Evolutionary conservation across 805 yeast genomes (phyloP).

Genomic region (Cyberlindnera subsufficiens): DNA sequence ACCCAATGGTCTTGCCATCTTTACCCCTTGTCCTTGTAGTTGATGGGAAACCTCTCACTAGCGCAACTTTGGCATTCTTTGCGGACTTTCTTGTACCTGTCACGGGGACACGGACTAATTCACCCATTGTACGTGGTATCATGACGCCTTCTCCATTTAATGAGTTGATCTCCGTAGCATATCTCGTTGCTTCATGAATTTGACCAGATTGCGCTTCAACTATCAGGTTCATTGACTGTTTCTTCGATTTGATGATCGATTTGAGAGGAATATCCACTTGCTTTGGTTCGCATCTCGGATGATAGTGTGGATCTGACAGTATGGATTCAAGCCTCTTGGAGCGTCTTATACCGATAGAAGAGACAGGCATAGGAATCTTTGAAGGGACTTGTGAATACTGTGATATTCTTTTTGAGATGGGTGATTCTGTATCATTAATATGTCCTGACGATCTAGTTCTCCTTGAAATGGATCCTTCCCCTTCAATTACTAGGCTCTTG

Average conservation of each 20-base stretch:
- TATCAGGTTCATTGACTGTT: constrained; percentile 32
- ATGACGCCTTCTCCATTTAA: constrained; percentile 58
- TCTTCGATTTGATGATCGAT: constrained; percentile 11
- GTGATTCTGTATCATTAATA: constrained; percentile 6
- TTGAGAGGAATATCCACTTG: constrained; percentile 6
- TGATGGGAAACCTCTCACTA: constrained; percentile 13
- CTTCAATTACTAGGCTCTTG: neutral
- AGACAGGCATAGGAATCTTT: constrained; percentile 16
- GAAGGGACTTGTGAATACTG: constrained; percentile 10
- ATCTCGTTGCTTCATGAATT: constrained; percentile 58
- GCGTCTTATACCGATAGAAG: constrained; percentile 13
- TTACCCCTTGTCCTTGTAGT: constrained; percentile 1
- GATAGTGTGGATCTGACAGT: neutral
- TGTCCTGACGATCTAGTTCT: constrained; percentile 4
- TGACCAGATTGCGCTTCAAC: constrained; percentile 60
- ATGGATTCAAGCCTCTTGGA: constrained; percentile 15
- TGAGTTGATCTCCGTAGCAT: constrained; percentile 64
- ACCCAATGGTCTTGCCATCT: constrained; percentile 10
- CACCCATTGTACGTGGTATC: constrained; percentile 50
- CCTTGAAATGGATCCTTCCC: constrained; percentile 10
- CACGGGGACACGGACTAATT: constrained; percentile 52
- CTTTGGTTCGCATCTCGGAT: constrained; percentile 15
- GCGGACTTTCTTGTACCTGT: constrained; percentile 11
- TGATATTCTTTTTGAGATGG: constrained; percentile 8
- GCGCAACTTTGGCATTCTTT: constrained; percentile 13